A percentile compares a stretch with the other conserved stretches of the same genome.
phyloP scores from a whole-genome alignment of 2,329 filamentous ascomycete genomes.

The Alternaria ventricosa region DNA sequence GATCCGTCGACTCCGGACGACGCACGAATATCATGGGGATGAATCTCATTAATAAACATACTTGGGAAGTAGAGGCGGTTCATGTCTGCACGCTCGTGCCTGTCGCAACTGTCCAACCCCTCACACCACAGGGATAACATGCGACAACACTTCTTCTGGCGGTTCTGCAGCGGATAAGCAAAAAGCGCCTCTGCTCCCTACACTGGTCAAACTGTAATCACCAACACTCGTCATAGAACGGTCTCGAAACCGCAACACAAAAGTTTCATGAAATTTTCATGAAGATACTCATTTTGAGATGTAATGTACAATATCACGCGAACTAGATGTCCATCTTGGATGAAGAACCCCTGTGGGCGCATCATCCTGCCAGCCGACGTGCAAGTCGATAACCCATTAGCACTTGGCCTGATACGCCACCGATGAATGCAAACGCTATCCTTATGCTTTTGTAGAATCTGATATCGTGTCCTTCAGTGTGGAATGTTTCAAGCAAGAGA shows the following conservation, averaged over 20 bases:
- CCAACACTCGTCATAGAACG: neutral
- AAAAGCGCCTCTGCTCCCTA: neutral
- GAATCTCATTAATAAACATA: neutral
- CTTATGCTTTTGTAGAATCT: constrained; percentile 5
- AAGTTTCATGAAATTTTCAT: neutral
- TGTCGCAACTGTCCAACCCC: neutral
- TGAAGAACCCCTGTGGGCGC: neutral
- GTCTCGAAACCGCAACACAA: neutral
- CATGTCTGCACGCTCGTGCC: neutral
- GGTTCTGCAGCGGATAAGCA: neutral
- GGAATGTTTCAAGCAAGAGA: constrained; percentile 8
- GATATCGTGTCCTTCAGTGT: neutral
- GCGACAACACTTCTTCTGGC: neutral
- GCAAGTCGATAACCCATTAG: neutral
- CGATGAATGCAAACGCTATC: neutral
- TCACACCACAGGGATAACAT: neutral
- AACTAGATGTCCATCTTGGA: neutral
- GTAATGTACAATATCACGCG: neutral
- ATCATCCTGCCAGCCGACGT: neutral
- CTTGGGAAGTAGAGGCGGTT: too few relatives aligned
- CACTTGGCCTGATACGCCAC: neutral
- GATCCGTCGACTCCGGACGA: neutral
- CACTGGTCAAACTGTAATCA: neutral
- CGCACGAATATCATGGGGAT: neutral
- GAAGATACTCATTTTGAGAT: neutral